Percentiles rank a stretch among this genome's conserved stretches.
Evolutionary conservation across 257 asterid species (phyloP).

Genomic region (Nicotiana attenuata): DNA sequence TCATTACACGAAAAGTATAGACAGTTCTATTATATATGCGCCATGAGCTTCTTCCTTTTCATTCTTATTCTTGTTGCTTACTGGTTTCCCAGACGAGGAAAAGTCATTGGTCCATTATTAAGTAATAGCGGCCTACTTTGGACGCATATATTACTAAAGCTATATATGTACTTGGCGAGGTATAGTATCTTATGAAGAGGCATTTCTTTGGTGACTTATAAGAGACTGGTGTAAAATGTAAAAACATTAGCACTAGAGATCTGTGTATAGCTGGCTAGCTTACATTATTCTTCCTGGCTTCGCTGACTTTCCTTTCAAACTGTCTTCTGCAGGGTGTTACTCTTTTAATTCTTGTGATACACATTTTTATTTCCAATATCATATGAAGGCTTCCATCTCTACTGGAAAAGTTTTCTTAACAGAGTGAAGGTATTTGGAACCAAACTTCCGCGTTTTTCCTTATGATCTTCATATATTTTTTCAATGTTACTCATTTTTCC

Average conservation of each 20-base stretch:
- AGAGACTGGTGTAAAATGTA: neutral
- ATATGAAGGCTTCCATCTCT: conserved; percentile 63
- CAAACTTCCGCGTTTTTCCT: neutral
- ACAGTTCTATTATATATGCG: neutral
- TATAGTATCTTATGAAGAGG: neutral
- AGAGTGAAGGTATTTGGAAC: conserved; percentile 56
- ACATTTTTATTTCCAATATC: conserved; percentile 58
- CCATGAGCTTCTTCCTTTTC: neutral
- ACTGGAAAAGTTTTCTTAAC: conserved; percentile 57
- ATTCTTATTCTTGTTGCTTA: neutral
- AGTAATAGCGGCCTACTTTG: neutral
- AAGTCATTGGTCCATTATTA: too few relatives aligned
- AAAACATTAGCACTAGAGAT: neutral
- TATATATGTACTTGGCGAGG: neutral
- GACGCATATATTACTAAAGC: too few relatives aligned
- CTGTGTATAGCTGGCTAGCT: neutral
- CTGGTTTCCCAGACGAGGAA: neutral
- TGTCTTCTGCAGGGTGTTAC: conserved; percentile 51
- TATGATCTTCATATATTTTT: too few relatives aligned
- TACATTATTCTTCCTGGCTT: neutral
- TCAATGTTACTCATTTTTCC: too few relatives aligned
- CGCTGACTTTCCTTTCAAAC: neutral
- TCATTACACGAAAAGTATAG: neutral
- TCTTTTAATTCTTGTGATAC: conserved; percentile 56
- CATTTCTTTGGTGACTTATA: neutral